Percentiles rank a stretch among this genome's conserved stretches.
These are phyloP conservation scores for Xylaria telfairii DNA, from an alignment of 495 filamentous ascomycete species.

Conservation along the genomic window DNA sequence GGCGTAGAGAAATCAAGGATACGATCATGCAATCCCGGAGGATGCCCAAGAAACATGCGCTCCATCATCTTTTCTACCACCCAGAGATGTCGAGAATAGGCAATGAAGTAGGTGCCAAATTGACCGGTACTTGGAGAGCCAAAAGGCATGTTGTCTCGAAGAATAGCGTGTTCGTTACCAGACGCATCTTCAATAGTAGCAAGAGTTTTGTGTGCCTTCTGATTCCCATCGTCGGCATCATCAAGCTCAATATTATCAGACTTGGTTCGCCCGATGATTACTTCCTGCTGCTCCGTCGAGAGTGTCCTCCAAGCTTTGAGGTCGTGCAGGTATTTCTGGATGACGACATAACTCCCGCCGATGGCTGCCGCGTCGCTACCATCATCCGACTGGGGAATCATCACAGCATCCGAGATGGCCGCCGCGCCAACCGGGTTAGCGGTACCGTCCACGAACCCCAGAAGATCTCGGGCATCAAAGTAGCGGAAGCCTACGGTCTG, in stretches of 20 bases:
- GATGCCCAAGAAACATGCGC: slow-evolving; percentile 63
- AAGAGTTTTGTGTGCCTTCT: slow-evolving; percentile 60
- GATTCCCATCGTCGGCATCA: slow-evolving; percentile 53
- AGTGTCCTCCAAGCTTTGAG: slow-evolving; percentile 54
- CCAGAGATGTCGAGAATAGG: slow-evolving; percentile 61
- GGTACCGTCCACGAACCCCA: slow-evolving; percentile 66
- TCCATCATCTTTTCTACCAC: slow-evolving; percentile 65
- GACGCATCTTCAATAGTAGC: slow-evolving; percentile 60
- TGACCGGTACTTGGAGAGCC: slow-evolving; percentile 58
- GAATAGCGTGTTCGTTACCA: slow-evolving; percentile 58
- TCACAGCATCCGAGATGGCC: slow-evolving; percentile 39
- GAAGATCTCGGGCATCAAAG: slow-evolving; percentile 64
- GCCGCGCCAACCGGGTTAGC: slow-evolving; percentile 60
- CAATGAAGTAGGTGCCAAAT: slow-evolving; percentile 67
- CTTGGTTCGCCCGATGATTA: slow-evolving; percentile 63
- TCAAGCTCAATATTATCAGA: slow-evolving; percentile 62
- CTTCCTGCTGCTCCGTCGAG: slow-evolving; percentile 58
- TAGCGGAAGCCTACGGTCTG: slow-evolving; percentile 65
- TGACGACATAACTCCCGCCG: slow-evolving; percentile 63
- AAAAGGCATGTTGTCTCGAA: slow-evolving; percentile 68
- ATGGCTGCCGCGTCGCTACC: slow-evolving; percentile 45
- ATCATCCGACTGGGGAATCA: slow-evolving; percentile 51
- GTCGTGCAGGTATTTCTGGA: slow-evolving; percentile 66
- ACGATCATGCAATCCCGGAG: slow-evolving; percentile 61
- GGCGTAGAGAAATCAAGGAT: slow-evolving; percentile 61